Percentiles rank a stretch among this genome's conserved stretches.
These are phyloP conservation scores for Saccharomyces pastorianus DNA, from an alignment of 1,139 yeast species.

Conservation along the genomic window DNA sequence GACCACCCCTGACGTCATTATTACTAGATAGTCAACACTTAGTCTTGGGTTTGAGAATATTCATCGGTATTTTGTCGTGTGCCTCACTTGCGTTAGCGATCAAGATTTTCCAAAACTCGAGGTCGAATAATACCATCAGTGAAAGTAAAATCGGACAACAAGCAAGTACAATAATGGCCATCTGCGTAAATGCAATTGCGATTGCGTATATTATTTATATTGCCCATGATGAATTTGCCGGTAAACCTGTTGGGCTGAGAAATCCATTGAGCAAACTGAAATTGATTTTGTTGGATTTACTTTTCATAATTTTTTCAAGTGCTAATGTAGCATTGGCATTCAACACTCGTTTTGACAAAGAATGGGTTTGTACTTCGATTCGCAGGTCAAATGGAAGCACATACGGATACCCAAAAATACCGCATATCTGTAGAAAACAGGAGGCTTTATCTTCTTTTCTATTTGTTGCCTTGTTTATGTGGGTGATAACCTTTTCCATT, in stretches of 20 bases:
- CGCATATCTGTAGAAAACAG: constrained; percentile 67
- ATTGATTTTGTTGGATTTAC: constrained; percentile 64
- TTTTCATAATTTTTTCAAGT: constrained; percentile 83
- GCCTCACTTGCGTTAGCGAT: constrained; percentile 62
- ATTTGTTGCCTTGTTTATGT: constrained; percentile 62
- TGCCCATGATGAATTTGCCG: constrained; percentile 83
- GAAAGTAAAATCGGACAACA: constrained; percentile 53
- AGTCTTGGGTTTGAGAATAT: constrained; percentile 66
- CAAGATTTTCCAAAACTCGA: constrained; percentile 50
- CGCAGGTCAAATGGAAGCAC: constrained; percentile 12
- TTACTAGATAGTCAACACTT: constrained; percentile 70
- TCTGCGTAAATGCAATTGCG: constrained; percentile 75
- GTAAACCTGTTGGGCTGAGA: constrained; percentile 72
- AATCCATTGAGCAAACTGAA: constrained; percentile 77
- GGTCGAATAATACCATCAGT: constrained; percentile 23
- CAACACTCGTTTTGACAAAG: constrained; percentile 68
- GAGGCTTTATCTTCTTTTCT: constrained; percentile 70
- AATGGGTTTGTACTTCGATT: constrained; percentile 64
- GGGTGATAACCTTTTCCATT: constrained; percentile 82
- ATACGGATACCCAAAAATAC: constrained; percentile 25
- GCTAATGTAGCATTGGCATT: constrained; percentile 83
- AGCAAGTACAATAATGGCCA: constrained; percentile 88
- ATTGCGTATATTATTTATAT: constrained; percentile 70
- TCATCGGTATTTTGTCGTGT: constrained; percentile 54
- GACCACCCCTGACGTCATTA: constrained; percentile 51